Percentiles rank a stretch among this genome's conserved stretches.
Conservation (phyloP, 2,329 filamentous ascomycete species). For the Pezicula rhizophila region DNA sequence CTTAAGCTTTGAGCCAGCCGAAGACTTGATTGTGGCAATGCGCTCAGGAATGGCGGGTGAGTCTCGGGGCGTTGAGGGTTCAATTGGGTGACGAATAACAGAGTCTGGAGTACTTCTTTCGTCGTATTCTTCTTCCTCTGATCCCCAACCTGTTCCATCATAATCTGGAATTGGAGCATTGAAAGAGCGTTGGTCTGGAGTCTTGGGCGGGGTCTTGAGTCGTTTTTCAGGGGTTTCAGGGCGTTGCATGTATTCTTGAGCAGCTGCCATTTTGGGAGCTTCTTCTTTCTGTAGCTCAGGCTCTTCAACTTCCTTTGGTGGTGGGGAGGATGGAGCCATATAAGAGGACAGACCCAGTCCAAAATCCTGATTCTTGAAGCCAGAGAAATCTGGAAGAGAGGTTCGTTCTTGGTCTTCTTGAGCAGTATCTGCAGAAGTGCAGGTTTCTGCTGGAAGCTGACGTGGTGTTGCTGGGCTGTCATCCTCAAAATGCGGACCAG, state of each 20-base stretch:
- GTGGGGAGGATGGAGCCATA: conserved; percentile 39
- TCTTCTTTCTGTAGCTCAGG: conserved; percentile 9
- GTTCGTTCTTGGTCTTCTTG: conserved; percentile 14
- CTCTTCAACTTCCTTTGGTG: conserved; percentile 10
- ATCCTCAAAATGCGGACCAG: conserved; percentile 29
- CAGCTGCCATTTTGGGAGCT: conserved; percentile 17
- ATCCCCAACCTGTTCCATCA: conserved; percentile 56
- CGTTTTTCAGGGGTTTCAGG: conserved; percentile 15
- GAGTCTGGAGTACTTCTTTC: conserved; percentile 78
- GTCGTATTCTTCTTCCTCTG: conserved; percentile 47
- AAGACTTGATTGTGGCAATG: conserved; percentile 76
- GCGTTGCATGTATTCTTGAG: conserved; percentile 20
- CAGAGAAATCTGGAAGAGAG: conserved; percentile 40
- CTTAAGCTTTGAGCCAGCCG: conserved; percentile 79
- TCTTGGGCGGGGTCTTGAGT: not conserved
- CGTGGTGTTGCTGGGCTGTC: conserved; percentile 49
- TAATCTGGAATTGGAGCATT: conserved; percentile 54
- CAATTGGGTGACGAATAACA: conserved; percentile 73
- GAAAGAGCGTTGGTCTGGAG: conserved; percentile 21
- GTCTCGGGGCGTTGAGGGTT: conserved; percentile 23
- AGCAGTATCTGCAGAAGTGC: conserved; percentile 9
- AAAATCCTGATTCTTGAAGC: conserved; percentile 44
- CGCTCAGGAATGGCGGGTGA: conserved; percentile 71
- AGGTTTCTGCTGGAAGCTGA: conserved; percentile 31
- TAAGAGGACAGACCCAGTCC: conserved; percentile 49